These are phyloP conservation scores for Mortierella sp. DNA, from an alignment of 371 early-diverging fungal species.

Conservation along the genomic window DNA sequence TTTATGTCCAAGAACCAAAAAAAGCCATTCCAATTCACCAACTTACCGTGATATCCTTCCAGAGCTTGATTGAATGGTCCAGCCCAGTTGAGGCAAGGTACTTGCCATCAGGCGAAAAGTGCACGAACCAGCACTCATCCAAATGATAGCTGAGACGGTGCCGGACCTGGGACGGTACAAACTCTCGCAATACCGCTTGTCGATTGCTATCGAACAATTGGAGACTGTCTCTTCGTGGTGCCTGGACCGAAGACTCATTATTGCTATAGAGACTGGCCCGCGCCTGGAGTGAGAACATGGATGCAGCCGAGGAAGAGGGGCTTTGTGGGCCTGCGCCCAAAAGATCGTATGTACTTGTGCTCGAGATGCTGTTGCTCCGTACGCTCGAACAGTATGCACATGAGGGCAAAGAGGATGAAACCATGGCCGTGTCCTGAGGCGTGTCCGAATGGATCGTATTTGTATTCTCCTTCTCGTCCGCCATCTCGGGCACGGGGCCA, in stretches of 20 bases:
- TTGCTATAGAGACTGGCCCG: background rate
- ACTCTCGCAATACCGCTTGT: constrained; percentile 17
- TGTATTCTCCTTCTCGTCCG: constrained; percentile 23
- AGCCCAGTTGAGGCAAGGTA: constrained; percentile 35
- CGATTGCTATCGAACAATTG: constrained; percentile 21
- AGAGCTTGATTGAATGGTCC: constrained; percentile 24
- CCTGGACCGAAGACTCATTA: background rate
- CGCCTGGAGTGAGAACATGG: background rate
- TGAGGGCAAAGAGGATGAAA: constrained; percentile 19
- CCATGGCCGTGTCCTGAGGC: constrained; percentile 25
- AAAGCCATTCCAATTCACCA: background rate
- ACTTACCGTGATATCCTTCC: constrained; percentile 36
- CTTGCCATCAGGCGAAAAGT: constrained; percentile 40
- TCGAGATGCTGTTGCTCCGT: constrained; percentile 43
- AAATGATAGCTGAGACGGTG: constrained; percentile 25
- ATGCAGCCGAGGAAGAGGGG: background rate
- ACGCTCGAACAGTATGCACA: constrained; percentile 38
- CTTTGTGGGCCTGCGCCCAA: background rate
- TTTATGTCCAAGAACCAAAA: constrained; percentile 1
- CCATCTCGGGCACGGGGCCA: background rate
- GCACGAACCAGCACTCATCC: constrained; percentile 47
- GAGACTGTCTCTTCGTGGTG: constrained; percentile 7
- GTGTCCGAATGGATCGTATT: background rate
- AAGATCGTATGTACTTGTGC: constrained; percentile 17
- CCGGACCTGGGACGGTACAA: constrained; percentile 29